Base-by-base conservation (phyloP, 1,139 yeast species). In the Arxiozyma heterogenica region DNA sequence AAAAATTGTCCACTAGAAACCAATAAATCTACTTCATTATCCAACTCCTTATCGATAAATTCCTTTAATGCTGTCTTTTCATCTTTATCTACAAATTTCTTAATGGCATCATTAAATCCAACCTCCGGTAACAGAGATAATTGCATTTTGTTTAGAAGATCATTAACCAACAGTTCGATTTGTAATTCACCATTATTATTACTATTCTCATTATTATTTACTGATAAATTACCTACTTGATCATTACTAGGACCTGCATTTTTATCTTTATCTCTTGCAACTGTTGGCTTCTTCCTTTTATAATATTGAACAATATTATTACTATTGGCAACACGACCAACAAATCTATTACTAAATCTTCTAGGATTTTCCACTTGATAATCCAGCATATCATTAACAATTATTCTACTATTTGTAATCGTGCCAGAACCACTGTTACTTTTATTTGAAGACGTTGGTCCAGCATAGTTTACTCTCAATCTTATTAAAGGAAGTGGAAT, bases 321-420 rank as follows among this genome's bases (percentile, higher is more conserved):
- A 12, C 85, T 82, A 66, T 93, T 93, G 15, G 98, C 98, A 4
- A 93, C 95, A 58, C 76, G 77, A 0, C 96, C 97, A 7, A 88
- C 95, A 74, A 91, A 94, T 61, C 88, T 73, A 64, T 91, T 89
- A 5, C 97, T 89, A 61, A 93, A 88, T 57, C 97, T 72, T 54
- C 95, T 76, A 0, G 96, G 88, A 64, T 93, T 91, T 63, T 91
- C 98, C 43, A 93, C 88, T 61, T 90, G 96, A 63, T 80, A 91
- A 4, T 91, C 95, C 8, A 67, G 23, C 47, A 45, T 45, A 15
- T 30, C 47, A 45, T 45, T 45, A 25, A 48, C 58, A 41, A 56
- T 55, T 1, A 65, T 57, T 23, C 57, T 57, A 15, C 53, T 54
- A 23, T 54, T 4, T 34, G n/a, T 15, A 11, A 12, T 34, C n/a